Base-by-base conservation (phyloP, 1,139 yeast species). In the Saccharomyces hybrid region DNA sequence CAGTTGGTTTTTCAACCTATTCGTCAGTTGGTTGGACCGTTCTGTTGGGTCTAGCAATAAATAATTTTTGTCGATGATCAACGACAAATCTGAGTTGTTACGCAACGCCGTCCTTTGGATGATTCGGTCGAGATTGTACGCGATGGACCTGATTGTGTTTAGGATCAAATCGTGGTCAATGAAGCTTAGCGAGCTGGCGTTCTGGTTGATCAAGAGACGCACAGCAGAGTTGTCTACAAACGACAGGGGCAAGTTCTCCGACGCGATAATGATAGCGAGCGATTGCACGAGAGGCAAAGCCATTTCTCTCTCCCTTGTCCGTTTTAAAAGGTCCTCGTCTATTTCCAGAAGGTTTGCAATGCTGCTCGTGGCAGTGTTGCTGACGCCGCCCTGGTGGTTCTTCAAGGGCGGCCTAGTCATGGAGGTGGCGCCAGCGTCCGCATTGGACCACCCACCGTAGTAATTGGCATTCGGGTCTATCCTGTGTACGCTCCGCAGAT, bases 201-300 rank as follows among this genome's bases (percentile, higher is more conserved):
- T 32, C 51, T 54, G 27, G 53, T 47, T 26, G 55, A 47, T 41
- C 44, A 59, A 44, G 13, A 58, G 6, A 11, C 42, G 41, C 16
- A 59, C 52, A 7, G 59, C 51, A 13, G 56, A 41, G 50, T 59
- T 55, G 2, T 50, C 46, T 7, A 52, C 48, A 42, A 59, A 58
- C 8, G 52, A 44, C 16, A 57, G 44, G 25, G 61, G 55, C 47
- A 59, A 51, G 47, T 59, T 59, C 49, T 59, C 60, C 7, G 62
- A 57, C 2, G 62, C 62, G 7, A 59, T 51, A 8, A 59, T 54
- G 2, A 59, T 57, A 1, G 62, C 51, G 26, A 59, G 34, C n/a
- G 56, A 38, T 29, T 59, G 55, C 16, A 55, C 47, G 2, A 50
- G 55, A 38, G 60, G 57, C 41, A 55, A 57, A 13, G 26, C 28